These are phyloP conservation scores for Ophiostoma ulmi DNA, from an alignment of 2,329 filamentous ascomycete genomes.

Conservation along the genomic window DNA sequence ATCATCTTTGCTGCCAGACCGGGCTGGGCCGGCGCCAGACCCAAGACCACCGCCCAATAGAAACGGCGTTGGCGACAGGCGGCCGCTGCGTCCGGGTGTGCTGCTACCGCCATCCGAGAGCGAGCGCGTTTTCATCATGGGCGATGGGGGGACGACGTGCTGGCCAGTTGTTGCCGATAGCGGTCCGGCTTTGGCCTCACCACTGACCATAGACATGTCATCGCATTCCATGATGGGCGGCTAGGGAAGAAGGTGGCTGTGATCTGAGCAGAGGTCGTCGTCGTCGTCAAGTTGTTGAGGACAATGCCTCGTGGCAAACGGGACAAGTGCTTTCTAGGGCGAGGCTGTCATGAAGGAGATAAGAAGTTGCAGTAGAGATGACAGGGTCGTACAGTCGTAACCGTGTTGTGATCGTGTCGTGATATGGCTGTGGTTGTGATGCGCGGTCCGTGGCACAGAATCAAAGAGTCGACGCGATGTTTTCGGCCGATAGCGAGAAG, in stretches of 20 bases:
- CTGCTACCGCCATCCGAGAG: constrained; percentile 56
- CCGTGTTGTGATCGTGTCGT: neutral
- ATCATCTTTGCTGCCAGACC: constrained; percentile 62
- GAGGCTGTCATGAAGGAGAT: neutral
- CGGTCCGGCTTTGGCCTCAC: neutral
- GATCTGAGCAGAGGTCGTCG: neutral
- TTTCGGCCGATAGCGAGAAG: neutral
- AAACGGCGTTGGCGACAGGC: constrained; percentile 54
- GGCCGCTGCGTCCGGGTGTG: constrained; percentile 39
- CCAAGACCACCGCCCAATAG: constrained; percentile 42
- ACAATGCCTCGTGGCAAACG: neutral
- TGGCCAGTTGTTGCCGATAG: neutral
- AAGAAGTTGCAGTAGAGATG: neutral
- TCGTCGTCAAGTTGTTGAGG: neutral
- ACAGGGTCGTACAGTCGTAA: neutral
- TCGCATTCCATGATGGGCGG: constrained; percentile 28
- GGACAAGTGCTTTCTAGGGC: neutral
- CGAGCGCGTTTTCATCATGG: constrained; percentile 53
- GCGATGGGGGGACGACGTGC: constrained; percentile 34
- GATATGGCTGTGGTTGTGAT: neutral
- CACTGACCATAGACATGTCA: constrained; percentile 27
- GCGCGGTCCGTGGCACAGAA: neutral
- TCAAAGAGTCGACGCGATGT: neutral
- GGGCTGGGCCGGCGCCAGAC: constrained; percentile 34
- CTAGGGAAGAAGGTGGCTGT: neutral